phyloP scores from a whole-genome alignment of 192 early-diverging fungal genomes.

The Backusella parvicylindrica region DNA sequence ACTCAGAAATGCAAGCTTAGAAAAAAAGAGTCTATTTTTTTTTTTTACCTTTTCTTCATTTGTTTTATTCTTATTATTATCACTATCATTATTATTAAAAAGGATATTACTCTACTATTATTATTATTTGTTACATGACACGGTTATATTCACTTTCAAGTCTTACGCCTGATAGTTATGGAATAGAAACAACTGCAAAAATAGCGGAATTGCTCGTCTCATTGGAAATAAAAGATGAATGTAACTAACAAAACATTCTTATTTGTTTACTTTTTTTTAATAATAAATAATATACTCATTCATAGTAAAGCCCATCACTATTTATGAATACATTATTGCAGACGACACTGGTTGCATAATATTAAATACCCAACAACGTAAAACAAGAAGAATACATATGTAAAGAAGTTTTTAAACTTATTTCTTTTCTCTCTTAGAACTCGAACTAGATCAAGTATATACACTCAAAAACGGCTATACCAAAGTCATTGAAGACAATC shows the following conservation, averaged over 20 bases:
- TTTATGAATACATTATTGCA: conserved; percentile 23
- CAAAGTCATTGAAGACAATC: neutral
- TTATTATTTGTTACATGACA: neutral
- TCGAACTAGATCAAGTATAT: neutral
- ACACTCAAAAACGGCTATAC: conserved; percentile 16
- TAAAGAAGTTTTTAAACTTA: neutral
- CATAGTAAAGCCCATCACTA: neutral
- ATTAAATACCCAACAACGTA: conserved; percentile 9
- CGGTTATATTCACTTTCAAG: neutral
- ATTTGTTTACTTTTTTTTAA: neutral
- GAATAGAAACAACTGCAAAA: conserved; percentile 11
- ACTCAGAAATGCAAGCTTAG: neutral
- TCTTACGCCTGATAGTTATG: conserved; percentile 6
- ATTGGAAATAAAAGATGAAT: neutral
- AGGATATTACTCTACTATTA: too few species aligned
- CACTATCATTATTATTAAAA: neutral
- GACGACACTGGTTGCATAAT: conserved; percentile 21
- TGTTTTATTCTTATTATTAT: neutral
- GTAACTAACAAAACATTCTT: neutral
- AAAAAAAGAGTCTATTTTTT: neutral
- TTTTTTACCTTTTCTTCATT: neutral
- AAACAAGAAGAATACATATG: neutral
- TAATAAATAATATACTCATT: neutral
- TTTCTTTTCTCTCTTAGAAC: neutral
- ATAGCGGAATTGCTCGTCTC: neutral